Evolutionary conservation across 805 yeast species (phyloP).

Genomic region (Suhomyces sp.): DNA sequence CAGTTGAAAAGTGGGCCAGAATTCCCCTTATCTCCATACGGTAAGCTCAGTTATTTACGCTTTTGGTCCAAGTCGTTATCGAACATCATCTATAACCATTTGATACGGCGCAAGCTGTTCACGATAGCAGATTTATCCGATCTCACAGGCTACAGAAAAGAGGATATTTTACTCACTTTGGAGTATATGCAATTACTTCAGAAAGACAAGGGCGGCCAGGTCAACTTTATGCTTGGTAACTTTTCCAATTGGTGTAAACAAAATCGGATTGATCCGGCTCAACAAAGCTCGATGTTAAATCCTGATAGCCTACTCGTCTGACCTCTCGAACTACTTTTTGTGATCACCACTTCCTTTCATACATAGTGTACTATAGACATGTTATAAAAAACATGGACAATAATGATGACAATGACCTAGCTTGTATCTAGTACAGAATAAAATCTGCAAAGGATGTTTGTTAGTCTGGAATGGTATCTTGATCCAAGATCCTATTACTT

Average conservation of each 20-base stretch:
- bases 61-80: conserved; percentile 66
- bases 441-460: no score
- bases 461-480: no score
- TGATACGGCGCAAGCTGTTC: conserved; percentile 17
- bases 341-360: no score
- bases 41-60: conserved; percentile 64
- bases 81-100: conserved; percentile 14
- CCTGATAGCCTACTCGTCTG: conserved; percentile 28
- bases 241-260: conserved; percentile 30
- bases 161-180: conserved; percentile 60
- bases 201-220: conserved; percentile 9
- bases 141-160: conserved; percentile 62
- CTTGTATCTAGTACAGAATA: no score
- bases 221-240: conserved; percentile 20
- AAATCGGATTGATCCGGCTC: conserved; percentile 23
- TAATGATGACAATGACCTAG: no score
- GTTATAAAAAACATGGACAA: no score
- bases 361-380: no score
- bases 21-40: conserved; percentile 82
- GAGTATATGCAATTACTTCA: conserved; percentile 47
- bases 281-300: conserved; percentile 29
- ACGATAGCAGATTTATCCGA: conserved; percentile 51
- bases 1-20: conserved; percentile 83
- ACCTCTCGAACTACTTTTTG: no score
- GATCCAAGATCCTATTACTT: no score